These are phyloP conservation scores for Myxozyma neotropica DNA, from an alignment of 805 yeast genomes.

Conservation along the genomic window DNA sequence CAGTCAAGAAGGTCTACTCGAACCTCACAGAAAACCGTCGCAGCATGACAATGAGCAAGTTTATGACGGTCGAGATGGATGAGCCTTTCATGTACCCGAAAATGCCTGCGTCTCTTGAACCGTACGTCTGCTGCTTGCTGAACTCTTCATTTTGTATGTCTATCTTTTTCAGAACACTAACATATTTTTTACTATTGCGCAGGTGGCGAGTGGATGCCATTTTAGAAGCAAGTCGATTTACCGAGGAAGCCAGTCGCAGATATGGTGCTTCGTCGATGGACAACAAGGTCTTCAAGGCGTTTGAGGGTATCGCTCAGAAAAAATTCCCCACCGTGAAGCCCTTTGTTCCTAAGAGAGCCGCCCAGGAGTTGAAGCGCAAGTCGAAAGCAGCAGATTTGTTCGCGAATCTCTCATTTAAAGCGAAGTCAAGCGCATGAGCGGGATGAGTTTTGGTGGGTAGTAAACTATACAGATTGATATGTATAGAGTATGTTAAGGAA, in stretches of 20 bases:
- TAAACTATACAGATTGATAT: too few relatives aligned
- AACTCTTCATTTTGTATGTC: too few relatives aligned
- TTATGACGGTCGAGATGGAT: constrained; percentile 95
- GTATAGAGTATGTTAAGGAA: too few relatives aligned
- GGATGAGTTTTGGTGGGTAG: too few relatives aligned
- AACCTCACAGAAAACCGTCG: constrained; percentile 61
- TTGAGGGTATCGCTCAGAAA: constrained; percentile 61
- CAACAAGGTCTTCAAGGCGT: constrained; percentile 23
- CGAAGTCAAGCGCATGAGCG: not conserved
- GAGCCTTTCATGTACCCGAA: constrained; percentile 97
- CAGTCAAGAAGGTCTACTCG: constrained; percentile 74
- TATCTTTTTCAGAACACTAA: not conserved
- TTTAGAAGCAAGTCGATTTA: constrained; percentile 16
- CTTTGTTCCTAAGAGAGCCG: constrained; percentile 56
- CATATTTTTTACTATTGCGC: not conserved
- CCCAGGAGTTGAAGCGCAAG: constrained; percentile 3
- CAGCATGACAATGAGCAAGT: constrained; percentile 69
- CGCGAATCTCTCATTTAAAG: constrained; percentile 4
- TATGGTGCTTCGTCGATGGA: constrained; percentile 33
- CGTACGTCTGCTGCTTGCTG: constrained; percentile 39
- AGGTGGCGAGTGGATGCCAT: constrained; percentile 28
- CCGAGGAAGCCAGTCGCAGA: constrained; percentile 36
- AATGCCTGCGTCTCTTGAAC: constrained; percentile 43
- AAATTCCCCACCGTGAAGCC: constrained; percentile 64
- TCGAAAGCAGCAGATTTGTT: constrained; percentile 12